A percentile compares a stretch with the other conserved stretches of the same genome.
Conservation (phyloP, 371 early-diverging fungal species). For the Rhizopus sp. region DNA sequence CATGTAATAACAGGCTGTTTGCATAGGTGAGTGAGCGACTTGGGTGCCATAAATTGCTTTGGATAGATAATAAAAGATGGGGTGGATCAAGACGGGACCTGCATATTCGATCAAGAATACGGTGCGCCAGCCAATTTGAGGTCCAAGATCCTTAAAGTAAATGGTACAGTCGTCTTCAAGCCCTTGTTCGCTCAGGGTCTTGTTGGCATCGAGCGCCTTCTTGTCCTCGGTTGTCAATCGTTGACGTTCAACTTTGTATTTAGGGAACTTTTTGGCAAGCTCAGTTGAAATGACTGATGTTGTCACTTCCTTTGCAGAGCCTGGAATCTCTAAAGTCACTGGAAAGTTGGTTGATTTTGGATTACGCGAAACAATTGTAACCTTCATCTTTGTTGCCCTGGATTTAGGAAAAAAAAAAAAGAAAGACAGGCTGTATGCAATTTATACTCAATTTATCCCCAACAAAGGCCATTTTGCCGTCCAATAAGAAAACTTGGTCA, state of each 20-base stretch:
- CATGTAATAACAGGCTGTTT: slow-evolving; percentile 64
- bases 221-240: slow-evolving; percentile 69
- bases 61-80: slow-evolving; percentile 78
- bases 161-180: slow-evolving; percentile 67
- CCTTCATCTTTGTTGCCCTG: slow-evolving; percentile 34
- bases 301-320: slow-evolving; percentile 34
- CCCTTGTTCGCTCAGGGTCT: slow-evolving; percentile 58
- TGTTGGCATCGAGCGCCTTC: slow-evolving; percentile 56
- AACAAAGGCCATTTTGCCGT: no score
- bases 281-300: slow-evolving; percentile 28
- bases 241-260: slow-evolving; percentile 75
- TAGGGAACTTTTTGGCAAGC: slow-evolving; percentile 63
- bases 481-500: no score
- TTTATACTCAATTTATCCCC: no score
- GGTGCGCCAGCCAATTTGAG: slow-evolving; percentile 93
- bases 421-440: background rate
- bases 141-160: slow-evolving; percentile 90
- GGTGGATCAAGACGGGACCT: slow-evolving; percentile 90
- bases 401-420: slow-evolving; percentile 6
- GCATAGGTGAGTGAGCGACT: slow-evolving; percentile 72
- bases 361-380: slow-evolving; percentile 46
- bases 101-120: slow-evolving; percentile 94
- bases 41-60: slow-evolving; percentile 64
- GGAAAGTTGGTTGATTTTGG: slow-evolving; percentile 56
- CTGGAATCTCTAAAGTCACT: slow-evolving; percentile 61